Conservation (phyloP, 768 basidiomycete genomes). For the Tulasnella sp. region DNA sequence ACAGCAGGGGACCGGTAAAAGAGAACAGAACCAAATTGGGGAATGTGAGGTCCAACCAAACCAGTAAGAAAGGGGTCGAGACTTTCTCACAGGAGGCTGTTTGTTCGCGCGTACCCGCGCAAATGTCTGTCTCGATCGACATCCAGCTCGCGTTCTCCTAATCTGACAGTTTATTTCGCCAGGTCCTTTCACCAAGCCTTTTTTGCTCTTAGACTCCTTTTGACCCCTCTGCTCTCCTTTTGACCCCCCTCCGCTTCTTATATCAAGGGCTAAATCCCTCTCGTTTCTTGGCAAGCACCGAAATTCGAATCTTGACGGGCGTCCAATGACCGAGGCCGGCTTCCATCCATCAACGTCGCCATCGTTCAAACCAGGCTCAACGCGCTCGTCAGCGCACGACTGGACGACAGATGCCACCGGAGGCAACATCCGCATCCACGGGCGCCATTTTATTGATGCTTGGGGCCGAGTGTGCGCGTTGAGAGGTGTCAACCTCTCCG, state of each 20-base stretch:
- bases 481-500: conserved; percentile 82
- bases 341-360: conserved; percentile 3
- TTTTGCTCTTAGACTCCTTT: not conserved
- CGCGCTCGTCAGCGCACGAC: conserved; percentile 57
- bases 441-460: conserved; percentile 76
- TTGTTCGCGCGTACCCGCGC: not conserved
- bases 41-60: no score
- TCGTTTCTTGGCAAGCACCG: not conserved
- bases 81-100: not conserved
- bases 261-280: not conserved
- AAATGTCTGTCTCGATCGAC: not conserved
- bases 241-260: not conserved
- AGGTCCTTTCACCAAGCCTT: not conserved
- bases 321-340: not conserved
- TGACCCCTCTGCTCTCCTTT: not conserved
- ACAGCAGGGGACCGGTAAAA: no score
- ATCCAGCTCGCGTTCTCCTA: not conserved
- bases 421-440: conserved; percentile 54
- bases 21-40: no score
- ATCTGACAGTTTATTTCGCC: not conserved
- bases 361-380: conserved; percentile 15
- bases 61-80: no score
- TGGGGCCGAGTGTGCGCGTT: conserved; percentile 75
- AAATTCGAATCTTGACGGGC: not conserved
- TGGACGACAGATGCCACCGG: conserved; percentile 61